These are phyloP conservation scores for Penicillium sp. DNA, from an alignment of 2,329 filamentous ascomycete species.

Conservation along the genomic window DNA sequence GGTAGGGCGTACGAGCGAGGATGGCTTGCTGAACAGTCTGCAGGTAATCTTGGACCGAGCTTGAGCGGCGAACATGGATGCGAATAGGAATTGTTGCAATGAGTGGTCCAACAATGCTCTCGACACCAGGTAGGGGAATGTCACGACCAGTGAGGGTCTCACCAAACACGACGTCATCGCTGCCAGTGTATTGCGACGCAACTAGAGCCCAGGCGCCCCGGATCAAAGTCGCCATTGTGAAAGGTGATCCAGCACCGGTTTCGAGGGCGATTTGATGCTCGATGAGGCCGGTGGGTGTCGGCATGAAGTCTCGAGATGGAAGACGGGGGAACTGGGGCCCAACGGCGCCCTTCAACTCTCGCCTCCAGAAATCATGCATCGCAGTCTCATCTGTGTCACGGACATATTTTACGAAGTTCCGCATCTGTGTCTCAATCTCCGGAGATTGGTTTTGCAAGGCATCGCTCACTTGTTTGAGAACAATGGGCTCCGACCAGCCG, in stretches of 20 bases:
- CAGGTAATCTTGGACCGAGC: slow-evolving; percentile 32
- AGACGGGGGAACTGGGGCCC: slow-evolving; percentile 54
- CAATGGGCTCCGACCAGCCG: slow-evolving; percentile 47
- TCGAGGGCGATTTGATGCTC: slow-evolving; percentile 44
- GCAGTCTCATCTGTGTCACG: slow-evolving; percentile 42
- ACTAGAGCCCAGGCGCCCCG: slow-evolving; percentile 53
- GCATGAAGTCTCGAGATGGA: slow-evolving; percentile 51
- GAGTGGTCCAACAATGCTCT: slow-evolving; percentile 52
- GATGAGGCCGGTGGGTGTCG: slow-evolving; percentile 46
- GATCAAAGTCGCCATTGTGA: slow-evolving; percentile 52
- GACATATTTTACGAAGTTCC: slow-evolving; percentile 54
- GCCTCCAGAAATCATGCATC: slow-evolving; percentile 52
- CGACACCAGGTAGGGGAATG: slow-evolving; percentile 47
- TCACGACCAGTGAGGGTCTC: slow-evolving; percentile 54
- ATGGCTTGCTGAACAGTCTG: slow-evolving; percentile 33
- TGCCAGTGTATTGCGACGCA: slow-evolving; percentile 47
- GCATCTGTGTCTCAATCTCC: slow-evolving; percentile 38
- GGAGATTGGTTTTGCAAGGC: slow-evolving; percentile 23
- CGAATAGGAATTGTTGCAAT: slow-evolving; percentile 54
- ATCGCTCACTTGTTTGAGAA: slow-evolving; percentile 37
- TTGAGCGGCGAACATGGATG: slow-evolving; percentile 36
- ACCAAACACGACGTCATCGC: slow-evolving; percentile 52
- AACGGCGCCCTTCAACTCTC: slow-evolving; percentile 47
- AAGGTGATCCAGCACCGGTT: slow-evolving; percentile 25
- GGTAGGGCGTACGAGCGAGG: slow-evolving; percentile 46